Conservation (phyloP, 2,329 filamentous ascomycete species). For the Conoideocrella luteorostrata region DNA sequence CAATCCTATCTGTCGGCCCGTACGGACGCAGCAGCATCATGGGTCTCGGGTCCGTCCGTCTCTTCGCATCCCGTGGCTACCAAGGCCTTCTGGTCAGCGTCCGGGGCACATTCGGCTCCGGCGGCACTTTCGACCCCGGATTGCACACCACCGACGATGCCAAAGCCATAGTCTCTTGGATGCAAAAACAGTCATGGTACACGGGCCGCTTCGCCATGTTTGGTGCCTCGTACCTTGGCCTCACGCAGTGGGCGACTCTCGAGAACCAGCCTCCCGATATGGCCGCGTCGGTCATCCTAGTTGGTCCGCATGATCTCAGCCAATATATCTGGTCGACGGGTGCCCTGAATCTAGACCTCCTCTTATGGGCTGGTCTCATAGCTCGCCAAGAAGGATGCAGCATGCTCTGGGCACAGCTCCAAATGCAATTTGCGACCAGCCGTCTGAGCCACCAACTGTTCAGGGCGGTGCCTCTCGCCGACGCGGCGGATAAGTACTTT, state of each 20-base stretch:
- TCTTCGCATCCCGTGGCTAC: background rate
- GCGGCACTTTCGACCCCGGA: background rate
- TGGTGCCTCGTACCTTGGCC: background rate
- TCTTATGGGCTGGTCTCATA: background rate
- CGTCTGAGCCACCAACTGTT: too few species aligned
- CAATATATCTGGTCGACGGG: background rate
- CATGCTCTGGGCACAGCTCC: too few species aligned
- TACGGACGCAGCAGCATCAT: background rate
- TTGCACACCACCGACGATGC: background rate
- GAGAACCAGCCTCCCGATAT: background rate
- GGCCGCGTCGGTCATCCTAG: background rate
- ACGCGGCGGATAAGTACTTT: background rate
- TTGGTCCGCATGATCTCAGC: background rate
- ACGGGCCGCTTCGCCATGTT: constrained; percentile 3
- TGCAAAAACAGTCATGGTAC: constrained; percentile 2
- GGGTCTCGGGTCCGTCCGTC: background rate
- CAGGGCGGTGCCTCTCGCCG: background rate
- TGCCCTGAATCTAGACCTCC: background rate
- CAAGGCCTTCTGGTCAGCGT: constrained; percentile 1
- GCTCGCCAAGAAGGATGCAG: background rate
- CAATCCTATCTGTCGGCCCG: background rate
- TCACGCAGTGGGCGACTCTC: constrained; percentile 2
- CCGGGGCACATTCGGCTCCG: background rate
- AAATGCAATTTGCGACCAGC: too few species aligned
- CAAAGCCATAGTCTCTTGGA: background rate